phyloP scores from a whole-genome alignment of 352 stramenopile species.

The Saprolegnia diclina region DNA sequence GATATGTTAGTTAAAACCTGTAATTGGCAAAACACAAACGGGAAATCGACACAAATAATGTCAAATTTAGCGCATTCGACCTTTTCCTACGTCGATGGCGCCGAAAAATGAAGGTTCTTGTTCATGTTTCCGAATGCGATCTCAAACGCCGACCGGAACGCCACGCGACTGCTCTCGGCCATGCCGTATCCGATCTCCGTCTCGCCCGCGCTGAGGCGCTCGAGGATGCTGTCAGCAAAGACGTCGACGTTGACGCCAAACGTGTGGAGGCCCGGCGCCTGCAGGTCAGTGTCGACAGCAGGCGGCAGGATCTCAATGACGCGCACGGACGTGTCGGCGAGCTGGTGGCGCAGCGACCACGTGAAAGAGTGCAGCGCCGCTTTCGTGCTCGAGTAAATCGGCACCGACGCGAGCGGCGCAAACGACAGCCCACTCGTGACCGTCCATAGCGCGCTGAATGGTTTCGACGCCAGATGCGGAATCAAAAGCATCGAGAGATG shows the following conservation, averaged over 20 bases:
- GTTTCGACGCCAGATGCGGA: constrained; percentile 13
- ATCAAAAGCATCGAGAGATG: constrained; percentile 21
- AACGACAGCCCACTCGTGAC: constrained; percentile 21
- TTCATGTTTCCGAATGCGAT: constrained; percentile 1
- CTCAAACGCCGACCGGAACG: constrained; percentile 11
- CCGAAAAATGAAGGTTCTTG: not conserved
- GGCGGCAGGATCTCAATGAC: constrained; percentile 27
- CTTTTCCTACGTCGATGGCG: too few relatives aligned
- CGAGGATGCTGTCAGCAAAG: constrained; percentile 20
- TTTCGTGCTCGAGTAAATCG: constrained; percentile 27
- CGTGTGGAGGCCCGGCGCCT: constrained; percentile 21
- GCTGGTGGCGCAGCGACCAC: constrained; percentile 24
- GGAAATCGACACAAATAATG: too few relatives aligned
- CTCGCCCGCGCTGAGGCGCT: constrained; percentile 9
- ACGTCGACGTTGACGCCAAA: constrained; percentile 24
- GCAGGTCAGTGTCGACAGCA: constrained; percentile 21
- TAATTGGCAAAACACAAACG: too few relatives aligned
- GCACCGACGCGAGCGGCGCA: not conserved
- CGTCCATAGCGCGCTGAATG: constrained; percentile 14
- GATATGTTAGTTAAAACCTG: too few relatives aligned
- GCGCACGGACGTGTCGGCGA: constrained; percentile 14
- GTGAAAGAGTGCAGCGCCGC: constrained; percentile 28
- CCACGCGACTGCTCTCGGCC: not conserved
- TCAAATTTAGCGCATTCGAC: too few relatives aligned
- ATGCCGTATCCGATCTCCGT: constrained; percentile 20